Percentiles rank a stretch among this genome's conserved stretches.
Conservation (phyloP, 768 basidiomycete species). For the Cystobasidium onofrii region DNA sequence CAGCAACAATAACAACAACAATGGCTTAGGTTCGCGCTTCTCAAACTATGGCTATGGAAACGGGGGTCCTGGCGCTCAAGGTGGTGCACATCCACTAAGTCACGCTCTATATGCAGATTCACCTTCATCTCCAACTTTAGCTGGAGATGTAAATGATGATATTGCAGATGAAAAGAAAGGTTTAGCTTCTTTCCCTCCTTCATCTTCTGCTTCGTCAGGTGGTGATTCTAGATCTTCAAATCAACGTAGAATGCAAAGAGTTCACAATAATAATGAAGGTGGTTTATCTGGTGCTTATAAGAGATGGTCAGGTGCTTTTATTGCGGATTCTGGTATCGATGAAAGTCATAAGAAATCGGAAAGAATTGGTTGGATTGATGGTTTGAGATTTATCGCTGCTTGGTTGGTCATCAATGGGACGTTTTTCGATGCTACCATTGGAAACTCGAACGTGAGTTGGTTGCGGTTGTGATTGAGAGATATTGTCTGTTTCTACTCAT, state of each 20-base stretch:
- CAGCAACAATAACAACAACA: not conserved
- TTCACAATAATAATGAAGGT: conserved; percentile 19
- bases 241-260: not conserved
- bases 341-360: conserved; percentile 40
- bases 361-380: conserved; percentile 42
- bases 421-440: conserved; percentile 40
- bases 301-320: conserved; percentile 36
- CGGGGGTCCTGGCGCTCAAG: conserved; percentile 31
- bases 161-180: conserved; percentile 38
- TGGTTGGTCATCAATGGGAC: conserved; percentile 42
- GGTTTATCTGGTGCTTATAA: conserved; percentile 37
- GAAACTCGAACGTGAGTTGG: conserved; percentile 31
- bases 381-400: conserved; percentile 37
- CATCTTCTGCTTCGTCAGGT: not conserved
- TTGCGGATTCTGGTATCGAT: conserved; percentile 38
- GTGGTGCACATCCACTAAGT: conserved; percentile 41
- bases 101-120: conserved; percentile 42
- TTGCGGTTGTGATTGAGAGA: not conserved
- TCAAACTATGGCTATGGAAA: conserved; percentile 35
- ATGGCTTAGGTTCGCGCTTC: conserved; percentile 26
- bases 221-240: conserved; percentile 8
- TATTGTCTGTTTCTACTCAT: too few relatives aligned
- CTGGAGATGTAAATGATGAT: conserved; percentile 30
- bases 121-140: conserved; percentile 38
- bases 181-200: conserved; percentile 27